Base-by-base conservation (phyloP, 2,329 filamentous ascomycete species). In the Fusarium temperatum region DNA sequence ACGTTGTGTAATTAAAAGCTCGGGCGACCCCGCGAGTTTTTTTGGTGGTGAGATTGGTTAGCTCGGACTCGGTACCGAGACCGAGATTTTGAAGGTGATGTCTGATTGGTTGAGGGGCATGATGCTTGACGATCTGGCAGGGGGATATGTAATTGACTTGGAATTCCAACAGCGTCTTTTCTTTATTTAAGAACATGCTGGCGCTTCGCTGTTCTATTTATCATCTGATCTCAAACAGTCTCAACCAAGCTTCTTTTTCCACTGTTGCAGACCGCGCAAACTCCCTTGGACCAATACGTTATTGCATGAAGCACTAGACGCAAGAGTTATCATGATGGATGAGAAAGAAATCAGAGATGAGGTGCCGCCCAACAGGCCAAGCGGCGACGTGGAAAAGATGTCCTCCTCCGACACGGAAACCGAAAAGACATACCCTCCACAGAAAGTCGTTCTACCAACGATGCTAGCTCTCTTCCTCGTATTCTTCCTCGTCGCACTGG, bases 11-110 rank as follows among this genome's bases (percentile, higher is more conserved):
- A 72, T 67, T 17, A 55, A 59, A 72, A 68, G 42, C 57, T 72
- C 69, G 69, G 69, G 32, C 51, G 28, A 11, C 51, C 36, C 47
- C 36, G 47, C 63, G 63, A 63, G 53, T 7, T 55, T 68, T 67
- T 64, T 39, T 39, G 39, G 11, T 24, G 44, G 10, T 36, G 18
- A 30, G 9, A 9, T 1, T 1, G 5, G 0, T 7, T 47, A 63
- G 68, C 47, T 72, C 69, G 68, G 68, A 3, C 56, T 72, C 69
- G 69, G 69, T 58, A 68, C 69, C 69, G 69, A 72, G 68, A 20
- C 69, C 68, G 69, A 72, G 28, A 14, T 32, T 35, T 26, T 8
- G 3, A 2, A 0, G 0, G 6, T 11, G 24, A 0, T 28, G 13
- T 58, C 4, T 71, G 41, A 67, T 71, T 71, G 68, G 68, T 1